Conservation (phyloP, 2,329 filamentous ascomycete genomes). For the Hypoxylon sp. region DNA sequence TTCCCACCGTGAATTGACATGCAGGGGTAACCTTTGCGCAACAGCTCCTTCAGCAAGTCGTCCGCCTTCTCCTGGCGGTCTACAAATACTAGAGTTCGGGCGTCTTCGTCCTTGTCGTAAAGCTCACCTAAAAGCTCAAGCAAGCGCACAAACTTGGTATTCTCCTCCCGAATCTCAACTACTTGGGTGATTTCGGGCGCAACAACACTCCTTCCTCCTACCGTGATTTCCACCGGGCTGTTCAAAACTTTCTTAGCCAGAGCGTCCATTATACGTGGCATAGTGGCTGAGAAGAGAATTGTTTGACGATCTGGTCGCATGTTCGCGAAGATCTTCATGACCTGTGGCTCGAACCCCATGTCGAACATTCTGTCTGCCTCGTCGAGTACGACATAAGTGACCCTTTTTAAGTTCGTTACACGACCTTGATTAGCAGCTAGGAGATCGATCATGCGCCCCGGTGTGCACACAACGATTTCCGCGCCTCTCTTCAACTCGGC, state of each 20-base stretch:
- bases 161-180: conserved; percentile 87
- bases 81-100: conserved; percentile 90
- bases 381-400: conserved; percentile 95
- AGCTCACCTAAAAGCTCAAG: conserved; percentile 89
- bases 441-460: conserved; percentile 95
- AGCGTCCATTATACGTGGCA: conserved; percentile 92
- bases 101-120: conserved; percentile 89
- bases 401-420: conserved; percentile 89
- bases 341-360: conserved; percentile 98
- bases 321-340: conserved; percentile 95
- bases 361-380: conserved; percentile 99
- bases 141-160: conserved; percentile 85
- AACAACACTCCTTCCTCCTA: conserved; percentile 88
- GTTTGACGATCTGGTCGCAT: conserved; percentile 94
- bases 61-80: conserved; percentile 93
- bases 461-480: conserved; percentile 95
- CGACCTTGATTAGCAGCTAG: conserved; percentile 93
- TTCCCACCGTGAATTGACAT: conserved; percentile 96
- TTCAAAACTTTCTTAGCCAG: conserved; percentile 89
- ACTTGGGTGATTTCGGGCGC: conserved; percentile 94
- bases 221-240: conserved; percentile 90
- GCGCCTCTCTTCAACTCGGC: conserved; percentile 95
- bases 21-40: conserved; percentile 89
- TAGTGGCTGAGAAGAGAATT: conserved; percentile 95
- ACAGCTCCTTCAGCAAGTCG: conserved; percentile 80